phyloP scores from a whole-genome alignment of 495 filamentous ascomycete species.

The Annulohypoxylon stygium region DNA sequence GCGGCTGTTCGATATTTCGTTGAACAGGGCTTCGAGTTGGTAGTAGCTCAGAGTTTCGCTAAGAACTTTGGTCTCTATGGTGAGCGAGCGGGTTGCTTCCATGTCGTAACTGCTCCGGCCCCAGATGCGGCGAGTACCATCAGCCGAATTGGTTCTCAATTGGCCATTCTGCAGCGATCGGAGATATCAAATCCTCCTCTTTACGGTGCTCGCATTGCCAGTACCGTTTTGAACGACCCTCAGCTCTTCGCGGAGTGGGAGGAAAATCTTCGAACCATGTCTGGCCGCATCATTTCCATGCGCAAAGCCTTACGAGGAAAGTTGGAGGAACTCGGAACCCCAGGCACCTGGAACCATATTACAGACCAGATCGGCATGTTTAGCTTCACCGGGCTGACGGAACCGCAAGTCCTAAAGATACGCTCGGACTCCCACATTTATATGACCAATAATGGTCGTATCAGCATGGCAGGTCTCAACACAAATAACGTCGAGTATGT shows the following conservation, averaged over 20 bases:
- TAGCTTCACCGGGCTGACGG: slow-evolving; percentile 91
- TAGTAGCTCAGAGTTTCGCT: slow-evolving; percentile 95
- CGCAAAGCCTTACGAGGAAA: slow-evolving; percentile 78
- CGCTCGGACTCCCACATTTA: slow-evolving; percentile 89
- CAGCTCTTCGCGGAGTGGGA: slow-evolving; percentile 93
- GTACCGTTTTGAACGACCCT: slow-evolving; percentile 83
- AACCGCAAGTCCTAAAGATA: slow-evolving; percentile 86
- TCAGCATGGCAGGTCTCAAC: slow-evolving; percentile 96
- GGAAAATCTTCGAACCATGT: slow-evolving; percentile 92
- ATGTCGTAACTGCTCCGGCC: slow-evolving; percentile 84
- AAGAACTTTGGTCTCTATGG: slow-evolving; percentile 99
- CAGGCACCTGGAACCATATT: slow-evolving; percentile 95
- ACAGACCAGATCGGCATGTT: slow-evolving; percentile 99
- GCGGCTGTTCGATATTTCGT: slow-evolving; percentile 95
- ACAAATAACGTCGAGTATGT: slow-evolving; percentile 92
- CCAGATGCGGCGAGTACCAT: slow-evolving; percentile 72
- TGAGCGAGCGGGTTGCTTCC: slow-evolving; percentile 95
- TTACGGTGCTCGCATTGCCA: slow-evolving; percentile 91
- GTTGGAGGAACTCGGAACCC: slow-evolving; percentile 84
- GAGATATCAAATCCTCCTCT: slow-evolving; percentile 98
- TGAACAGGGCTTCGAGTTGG: slow-evolving; percentile 93
- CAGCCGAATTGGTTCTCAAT: slow-evolving; percentile 81
- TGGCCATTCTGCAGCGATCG: slow-evolving; percentile 93
- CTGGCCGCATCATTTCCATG: slow-evolving; percentile 93
- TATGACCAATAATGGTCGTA: slow-evolving; percentile 98